Evolutionary conservation across 305 asterid species (phyloP), one percentile per base, ranked within the genome.

Genomic region (Fraxinus sp.): DNA sequence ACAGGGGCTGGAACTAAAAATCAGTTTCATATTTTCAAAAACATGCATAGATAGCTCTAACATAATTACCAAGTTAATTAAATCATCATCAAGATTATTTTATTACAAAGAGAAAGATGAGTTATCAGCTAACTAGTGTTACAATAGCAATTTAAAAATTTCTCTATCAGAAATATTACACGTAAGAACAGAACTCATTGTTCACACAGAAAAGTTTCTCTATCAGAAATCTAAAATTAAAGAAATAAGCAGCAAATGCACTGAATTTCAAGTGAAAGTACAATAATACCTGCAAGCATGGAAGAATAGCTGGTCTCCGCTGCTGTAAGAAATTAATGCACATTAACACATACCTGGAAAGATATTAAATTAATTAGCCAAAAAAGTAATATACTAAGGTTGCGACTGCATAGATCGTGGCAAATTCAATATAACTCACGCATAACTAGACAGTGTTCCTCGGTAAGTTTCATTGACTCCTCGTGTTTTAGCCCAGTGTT

Each of bases 301-400:
- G 99, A 86, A 96, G 99, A 83, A 96, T 92, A 85, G 97, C 91
- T 78, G 98, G 98, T 73, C 91, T 88, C 37, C 98, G 97, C 87
- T 89, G 97, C 86, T 96, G 99, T 83, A 96, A 85, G 92, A 96
- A 96, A 90, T 95, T 95, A 82, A 96, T 96, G 95, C 99, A 96
- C 99, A 96, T 96, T 62, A 96, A 74, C 39, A 96, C 99, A 78
- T 96, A 96, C 94, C 99, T 95, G 98, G 80, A 87, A 87, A 76
- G 64, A 84, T 81, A 35, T 75, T 83, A 74, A 68, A 77, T 75
- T 75, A 79, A 81, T 77, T 55, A 77, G 77, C 24, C 72, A 55
- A 18, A 77, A 32, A 62, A 52, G 26, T 35, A 59, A 66, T 74
- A 52, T 41, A 28, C 20, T 74, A 36, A 86, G 16, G 68, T 62